These are phyloP conservation scores for Hebeloma cylindrosporum DNA, from an alignment of 768 basidiomycete genomes.

Conservation along the genomic window DNA sequence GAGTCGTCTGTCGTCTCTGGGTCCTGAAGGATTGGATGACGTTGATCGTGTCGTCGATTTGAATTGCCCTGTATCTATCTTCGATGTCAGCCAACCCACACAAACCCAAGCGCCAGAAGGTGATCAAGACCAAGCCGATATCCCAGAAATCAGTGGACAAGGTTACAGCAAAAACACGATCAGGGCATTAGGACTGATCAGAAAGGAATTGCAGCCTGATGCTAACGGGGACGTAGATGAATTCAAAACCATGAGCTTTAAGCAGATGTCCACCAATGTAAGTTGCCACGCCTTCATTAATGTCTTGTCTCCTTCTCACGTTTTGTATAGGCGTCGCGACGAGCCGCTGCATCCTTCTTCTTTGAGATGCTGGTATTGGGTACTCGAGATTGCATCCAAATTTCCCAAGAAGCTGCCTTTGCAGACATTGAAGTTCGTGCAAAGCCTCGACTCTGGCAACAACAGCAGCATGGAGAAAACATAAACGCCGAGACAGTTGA, in stretches of 20 bases:
- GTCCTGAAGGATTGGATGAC: constrained; percentile 43
- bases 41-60: constrained; percentile 61
- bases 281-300: constrained; percentile 9
- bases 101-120: constrained; percentile 43
- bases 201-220: constrained; percentile 64
- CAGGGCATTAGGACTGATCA: constrained; percentile 75
- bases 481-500: background rate
- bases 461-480: constrained; percentile 24
- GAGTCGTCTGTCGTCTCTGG: constrained; percentile 66
- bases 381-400: constrained; percentile 86
- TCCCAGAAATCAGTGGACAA: constrained; percentile 54
- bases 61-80: constrained; percentile 76
- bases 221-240: constrained; percentile 40
- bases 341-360: constrained; percentile 95
- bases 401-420: constrained; percentile 73
- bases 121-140: constrained; percentile 27
- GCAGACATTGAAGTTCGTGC: constrained; percentile 83
- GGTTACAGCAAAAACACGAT: constrained; percentile 89
- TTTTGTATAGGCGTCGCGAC: constrained; percentile 68
- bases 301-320: constrained; percentile 1
- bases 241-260: constrained; percentile 75
- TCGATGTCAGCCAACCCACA: constrained; percentile 62
- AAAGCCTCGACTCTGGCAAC: constrained; percentile 86
- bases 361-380: constrained; percentile 95
- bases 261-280: constrained; percentile 76